Evolutionary conservation across 306 rosid genomes (phyloP).

Genomic region (Medicago lupulina): DNA sequence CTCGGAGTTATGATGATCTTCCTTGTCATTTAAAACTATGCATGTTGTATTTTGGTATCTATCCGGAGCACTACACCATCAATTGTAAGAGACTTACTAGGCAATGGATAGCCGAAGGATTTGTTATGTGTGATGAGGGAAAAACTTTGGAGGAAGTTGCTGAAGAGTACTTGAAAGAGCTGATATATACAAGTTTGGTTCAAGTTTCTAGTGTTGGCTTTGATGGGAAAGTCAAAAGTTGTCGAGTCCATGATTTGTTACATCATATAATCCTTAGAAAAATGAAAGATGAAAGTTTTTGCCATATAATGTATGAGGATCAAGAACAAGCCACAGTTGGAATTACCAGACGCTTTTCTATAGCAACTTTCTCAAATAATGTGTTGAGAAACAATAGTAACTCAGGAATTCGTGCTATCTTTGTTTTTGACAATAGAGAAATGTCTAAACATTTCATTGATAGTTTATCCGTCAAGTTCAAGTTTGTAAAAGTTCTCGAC

Average conservation of each 20-base stretch:
- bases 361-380: not conserved
- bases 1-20: constrained; percentile 40
- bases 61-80: constrained; percentile 40
- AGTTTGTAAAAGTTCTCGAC: constrained; percentile 36
- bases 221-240: constrained; percentile 28
- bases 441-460: not conserved
- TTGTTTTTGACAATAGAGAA: constrained; percentile 2
- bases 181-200: constrained; percentile 44
- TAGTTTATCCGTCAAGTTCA: not conserved
- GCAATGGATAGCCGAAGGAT: constrained; percentile 49
- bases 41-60: constrained; percentile 42
- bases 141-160: constrained; percentile 35
- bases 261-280: constrained; percentile 23
- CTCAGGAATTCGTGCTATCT: constrained; percentile 21
- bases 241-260: constrained; percentile 36
- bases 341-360: constrained; percentile 33
- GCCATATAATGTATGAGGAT: constrained; percentile 14
- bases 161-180: constrained; percentile 27
- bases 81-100: constrained; percentile 9
- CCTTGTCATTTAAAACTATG: constrained; percentile 33
- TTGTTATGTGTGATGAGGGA: not conserved
- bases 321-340: constrained; percentile 6
- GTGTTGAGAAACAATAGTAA: not conserved
- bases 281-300: constrained; percentile 15
- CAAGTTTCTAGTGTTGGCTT: not conserved